These are phyloP conservation scores for Claviceps fusiformis DNA, from an alignment of 2,329 filamentous ascomycete genomes.

Conservation along the genomic window DNA sequence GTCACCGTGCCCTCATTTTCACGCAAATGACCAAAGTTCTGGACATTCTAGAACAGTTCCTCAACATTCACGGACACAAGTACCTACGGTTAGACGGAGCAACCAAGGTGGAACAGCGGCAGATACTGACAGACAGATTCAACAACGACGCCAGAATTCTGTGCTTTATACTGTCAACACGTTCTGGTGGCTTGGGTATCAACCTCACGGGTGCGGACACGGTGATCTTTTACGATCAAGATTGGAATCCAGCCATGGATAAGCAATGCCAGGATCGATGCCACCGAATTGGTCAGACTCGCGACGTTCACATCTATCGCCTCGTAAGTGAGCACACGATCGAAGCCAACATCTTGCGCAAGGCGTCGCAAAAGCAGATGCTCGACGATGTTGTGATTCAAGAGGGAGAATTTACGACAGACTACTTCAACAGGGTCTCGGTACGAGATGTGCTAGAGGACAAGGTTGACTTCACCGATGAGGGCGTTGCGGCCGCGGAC, in stretches of 20 bases:
- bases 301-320: slow-evolving; percentile 95
- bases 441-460: slow-evolving; percentile 56
- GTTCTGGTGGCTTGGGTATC: slow-evolving; percentile 88
- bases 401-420: slow-evolving; percentile 93
- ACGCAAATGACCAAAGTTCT: slow-evolving; percentile 99
- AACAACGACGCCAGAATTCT: slow-evolving; percentile 88
- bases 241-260: slow-evolving; percentile 99
- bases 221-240: slow-evolving; percentile 96
- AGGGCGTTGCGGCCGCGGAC: slow-evolving; percentile 56
- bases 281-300: slow-evolving; percentile 92
- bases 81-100: slow-evolving; percentile 94
- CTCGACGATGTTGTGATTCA: slow-evolving; percentile 97
- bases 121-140: slow-evolving; percentile 91
- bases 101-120: slow-evolving; percentile 89
- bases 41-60: slow-evolving; percentile 91
- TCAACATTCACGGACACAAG: slow-evolving; percentile 95
- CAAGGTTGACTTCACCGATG: slow-evolving; percentile 33
- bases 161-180: slow-evolving; percentile 88
- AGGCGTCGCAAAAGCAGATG: slow-evolving; percentile 95
- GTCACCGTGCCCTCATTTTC: slow-evolving; percentile 92
- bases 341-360: slow-evolving; percentile 92
- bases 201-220: slow-evolving; percentile 95
- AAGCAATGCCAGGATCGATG: slow-evolving; percentile 97
- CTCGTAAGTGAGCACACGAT: slow-evolving; percentile 90
- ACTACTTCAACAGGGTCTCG: slow-evolving; percentile 76